Evolutionary conservation across 208 protist genomes (phyloP).

Genomic region (Leishmania aethiopica): DNA sequence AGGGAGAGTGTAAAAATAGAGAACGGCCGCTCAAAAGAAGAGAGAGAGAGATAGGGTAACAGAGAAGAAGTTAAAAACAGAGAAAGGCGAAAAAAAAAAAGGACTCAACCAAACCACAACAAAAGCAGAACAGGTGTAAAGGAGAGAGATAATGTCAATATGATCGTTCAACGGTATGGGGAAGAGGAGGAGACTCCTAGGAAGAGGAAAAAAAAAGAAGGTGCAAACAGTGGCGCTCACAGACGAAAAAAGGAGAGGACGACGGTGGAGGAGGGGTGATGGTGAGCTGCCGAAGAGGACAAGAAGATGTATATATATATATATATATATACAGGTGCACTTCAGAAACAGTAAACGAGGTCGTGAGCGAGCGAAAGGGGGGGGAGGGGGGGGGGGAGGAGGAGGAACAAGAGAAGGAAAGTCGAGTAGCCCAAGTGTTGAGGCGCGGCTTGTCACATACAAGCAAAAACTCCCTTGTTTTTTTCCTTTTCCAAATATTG

Average conservation of each 20-base stretch:
- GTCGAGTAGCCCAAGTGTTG: background rate
- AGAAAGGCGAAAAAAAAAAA: background rate
- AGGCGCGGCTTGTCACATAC: background rate
- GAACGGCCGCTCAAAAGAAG: background rate
- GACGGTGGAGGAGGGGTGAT: background rate
- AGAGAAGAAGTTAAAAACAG: background rate
- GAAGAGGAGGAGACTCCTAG: background rate
- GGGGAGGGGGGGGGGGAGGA: background rate
- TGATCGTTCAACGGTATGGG: background rate
- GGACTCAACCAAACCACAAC: background rate
- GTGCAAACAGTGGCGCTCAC: background rate
- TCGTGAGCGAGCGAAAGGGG: background rate
- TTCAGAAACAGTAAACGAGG: background rate
- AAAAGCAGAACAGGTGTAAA: background rate
- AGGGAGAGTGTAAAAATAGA: background rate
- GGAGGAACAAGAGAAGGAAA: background rate
- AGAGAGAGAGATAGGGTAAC: background rate
- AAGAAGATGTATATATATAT: background rate
- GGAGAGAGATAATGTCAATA: background rate
- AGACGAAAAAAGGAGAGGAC: background rate
- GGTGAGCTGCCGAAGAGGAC: background rate
- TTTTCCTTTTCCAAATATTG: background rate
- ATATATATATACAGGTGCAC: background rate
- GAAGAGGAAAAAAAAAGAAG: background rate
- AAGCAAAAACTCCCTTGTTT: background rate